A percentile compares a stretch with the other conserved stretches of the same genome.
Conservation (phyloP, 108 stramenopile species). For the Cyclotella cryptica region DNA sequence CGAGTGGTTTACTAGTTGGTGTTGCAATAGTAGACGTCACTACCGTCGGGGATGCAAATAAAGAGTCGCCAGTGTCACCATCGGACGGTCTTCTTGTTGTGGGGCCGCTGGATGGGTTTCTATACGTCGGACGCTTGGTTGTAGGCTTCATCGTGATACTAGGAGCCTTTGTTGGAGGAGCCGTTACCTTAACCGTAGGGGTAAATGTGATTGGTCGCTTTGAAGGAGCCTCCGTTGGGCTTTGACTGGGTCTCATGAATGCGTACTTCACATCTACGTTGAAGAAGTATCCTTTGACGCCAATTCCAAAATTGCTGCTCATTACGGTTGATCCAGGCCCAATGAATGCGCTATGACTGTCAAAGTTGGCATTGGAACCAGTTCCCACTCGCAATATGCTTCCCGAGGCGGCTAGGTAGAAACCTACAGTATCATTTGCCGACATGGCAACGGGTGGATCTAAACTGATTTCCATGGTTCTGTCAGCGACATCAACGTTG, state of each 20-base stretch:
- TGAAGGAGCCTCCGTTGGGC: neutral
- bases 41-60: slow-evolving; percentile 12
- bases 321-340: slow-evolving; percentile 15
- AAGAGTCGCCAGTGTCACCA: neutral
- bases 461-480: neutral
- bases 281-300: slow-evolving; percentile 19
- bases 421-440: slow-evolving; percentile 3
- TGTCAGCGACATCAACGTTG: neutral
- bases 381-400: slow-evolving; percentile 20
- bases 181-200: neutral
- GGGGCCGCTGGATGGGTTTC: neutral
- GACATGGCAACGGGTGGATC: slow-evolving; percentile 19
- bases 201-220: neutral
- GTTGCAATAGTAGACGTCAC: neutral
- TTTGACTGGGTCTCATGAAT: neutral
- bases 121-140: neutral
- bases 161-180: neutral
- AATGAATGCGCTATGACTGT: slow-evolving; percentile 14
- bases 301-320: slow-evolving; percentile 22
- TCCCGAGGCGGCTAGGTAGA: slow-evolving; percentile 6
- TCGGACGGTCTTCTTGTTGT: neutral
- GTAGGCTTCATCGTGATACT: neutral
- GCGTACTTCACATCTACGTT: slow-evolving; percentile 14
- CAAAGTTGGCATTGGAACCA: slow-evolving; percentile 5
- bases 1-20: neutral